Conservation (phyloP, 352 stramenopile genomes). For the Globisporangium ultimum region DNA sequence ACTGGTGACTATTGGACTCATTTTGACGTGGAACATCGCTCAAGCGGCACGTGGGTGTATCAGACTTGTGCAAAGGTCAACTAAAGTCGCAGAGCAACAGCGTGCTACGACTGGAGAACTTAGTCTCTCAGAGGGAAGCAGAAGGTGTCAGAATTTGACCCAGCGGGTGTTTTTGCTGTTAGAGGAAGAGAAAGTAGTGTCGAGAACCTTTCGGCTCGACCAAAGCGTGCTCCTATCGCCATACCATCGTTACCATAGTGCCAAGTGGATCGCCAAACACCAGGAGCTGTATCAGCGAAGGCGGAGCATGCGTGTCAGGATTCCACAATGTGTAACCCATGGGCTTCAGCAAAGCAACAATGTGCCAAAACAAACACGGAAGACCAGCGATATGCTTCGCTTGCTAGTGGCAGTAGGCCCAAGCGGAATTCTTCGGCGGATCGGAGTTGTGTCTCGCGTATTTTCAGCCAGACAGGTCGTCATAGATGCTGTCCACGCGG, state of each 20-base stretch:
- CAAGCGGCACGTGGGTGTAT: not conserved
- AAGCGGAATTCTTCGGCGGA: too few relatives aligned
- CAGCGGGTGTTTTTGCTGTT: constrained; percentile 1
- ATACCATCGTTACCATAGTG: not conserved
- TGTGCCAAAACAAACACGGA: not conserved
- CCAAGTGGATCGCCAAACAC: constrained; percentile 4
- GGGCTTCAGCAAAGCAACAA: too few relatives aligned
- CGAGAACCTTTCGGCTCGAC: not conserved
- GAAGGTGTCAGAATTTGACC: not conserved
- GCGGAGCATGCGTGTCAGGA: too few relatives aligned
- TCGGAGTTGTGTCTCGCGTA: too few relatives aligned
- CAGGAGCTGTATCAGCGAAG: not conserved
- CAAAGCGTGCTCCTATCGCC: not conserved
- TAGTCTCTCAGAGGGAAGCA: not conserved
- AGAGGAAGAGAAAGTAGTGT: not conserved
- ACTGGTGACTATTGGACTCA: constrained; percentile 16
- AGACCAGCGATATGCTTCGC: not conserved
- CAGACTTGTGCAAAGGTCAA: not conserved
- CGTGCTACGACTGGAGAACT: not conserved
- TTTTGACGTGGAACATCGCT: constrained; percentile 18
- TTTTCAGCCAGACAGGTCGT: too few relatives aligned
- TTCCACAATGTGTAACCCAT: too few relatives aligned
- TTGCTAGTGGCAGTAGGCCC: too few relatives aligned
- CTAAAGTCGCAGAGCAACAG: not conserved
- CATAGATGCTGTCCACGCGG: not conserved